phyloP scores from a whole-genome alignment of 495 filamentous ascomycete genomes.

The Penicillium herquei region DNA sequence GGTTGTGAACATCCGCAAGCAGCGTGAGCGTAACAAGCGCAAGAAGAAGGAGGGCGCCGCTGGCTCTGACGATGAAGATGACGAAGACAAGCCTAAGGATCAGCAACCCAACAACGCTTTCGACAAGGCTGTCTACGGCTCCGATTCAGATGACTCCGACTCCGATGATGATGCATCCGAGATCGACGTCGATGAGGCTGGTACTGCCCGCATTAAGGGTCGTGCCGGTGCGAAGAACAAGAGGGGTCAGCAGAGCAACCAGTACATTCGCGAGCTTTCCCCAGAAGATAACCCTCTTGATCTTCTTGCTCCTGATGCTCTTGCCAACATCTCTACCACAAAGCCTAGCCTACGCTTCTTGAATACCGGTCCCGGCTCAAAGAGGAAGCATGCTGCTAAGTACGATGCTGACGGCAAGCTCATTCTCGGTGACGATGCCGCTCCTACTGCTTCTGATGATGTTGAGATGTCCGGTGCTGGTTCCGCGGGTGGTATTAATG shows the following conservation, averaged over 20 bases:
- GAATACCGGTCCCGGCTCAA: slow-evolving; percentile 41
- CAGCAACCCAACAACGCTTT: slow-evolving; percentile 79
- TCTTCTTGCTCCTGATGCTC: slow-evolving; percentile 79
- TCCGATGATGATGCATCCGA: slow-evolving; percentile 61
- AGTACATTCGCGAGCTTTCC: slow-evolving; percentile 85
- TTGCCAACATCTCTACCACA: slow-evolving; percentile 90
- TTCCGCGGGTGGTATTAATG: slow-evolving; percentile 64
- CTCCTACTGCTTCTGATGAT: slow-evolving; percentile 37
- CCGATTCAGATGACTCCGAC: slow-evolving; percentile 65
- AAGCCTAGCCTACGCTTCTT: slow-evolving; percentile 63
- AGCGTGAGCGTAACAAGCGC: slow-evolving; percentile 80
- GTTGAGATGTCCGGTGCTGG: slow-evolving; percentile 61
- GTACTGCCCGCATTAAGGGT: slow-evolving; percentile 33
- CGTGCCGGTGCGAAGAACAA: slow-evolving; percentile 20
- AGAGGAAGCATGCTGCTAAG: slow-evolving; percentile 58
- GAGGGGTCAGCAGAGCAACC: slow-evolving; percentile 52
- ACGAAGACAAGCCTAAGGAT: slow-evolving; percentile 30
- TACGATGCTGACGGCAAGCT: slow-evolving; percentile 85
- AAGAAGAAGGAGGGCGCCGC: slow-evolving; percentile 67
- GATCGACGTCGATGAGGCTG: slow-evolving; percentile 48
- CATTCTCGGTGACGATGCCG: slow-evolving; percentile 61
- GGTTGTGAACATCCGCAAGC: slow-evolving; percentile 90
- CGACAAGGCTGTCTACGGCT: slow-evolving; percentile 92
- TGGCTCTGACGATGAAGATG: slow-evolving; percentile 49
- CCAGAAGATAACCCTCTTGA: slow-evolving; percentile 87